Evolutionary conservation across 805 yeast species (phyloP).

Genomic region (Suhomyces tanzawaensis): DNA sequence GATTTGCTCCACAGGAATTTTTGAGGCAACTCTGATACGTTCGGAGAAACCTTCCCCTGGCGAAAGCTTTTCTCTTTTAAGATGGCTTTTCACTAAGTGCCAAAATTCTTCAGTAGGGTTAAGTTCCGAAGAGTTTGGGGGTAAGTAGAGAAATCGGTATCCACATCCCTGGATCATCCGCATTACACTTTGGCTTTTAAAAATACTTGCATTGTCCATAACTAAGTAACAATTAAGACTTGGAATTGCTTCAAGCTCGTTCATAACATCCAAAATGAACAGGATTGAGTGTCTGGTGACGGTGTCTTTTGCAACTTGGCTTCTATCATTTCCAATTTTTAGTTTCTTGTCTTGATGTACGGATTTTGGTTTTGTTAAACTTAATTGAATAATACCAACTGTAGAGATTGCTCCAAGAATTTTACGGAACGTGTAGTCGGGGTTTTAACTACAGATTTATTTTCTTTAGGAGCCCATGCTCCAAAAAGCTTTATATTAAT

Average conservation of each 20-base stretch:
- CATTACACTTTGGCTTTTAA: slow-evolving; percentile 10
- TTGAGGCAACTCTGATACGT: no score
- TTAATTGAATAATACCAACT: slow-evolving; percentile 7
- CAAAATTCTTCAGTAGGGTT: slow-evolving; percentile 17
- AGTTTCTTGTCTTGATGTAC: no score
- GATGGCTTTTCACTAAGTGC: slow-evolving; percentile 5
- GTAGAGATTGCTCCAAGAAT: slow-evolving; percentile 10
- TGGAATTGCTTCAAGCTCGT: slow-evolving; percentile 6
- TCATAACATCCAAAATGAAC: slow-evolving; percentile 10
- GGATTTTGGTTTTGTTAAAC: no score
- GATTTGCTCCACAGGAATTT: no score
- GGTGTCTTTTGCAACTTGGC: slow-evolving; percentile 6
- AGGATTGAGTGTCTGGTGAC: slow-evolving; percentile 11
- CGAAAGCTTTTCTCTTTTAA: not conserved
- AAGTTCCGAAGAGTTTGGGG: slow-evolving; percentile 12
- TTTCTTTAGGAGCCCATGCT: slow-evolving; percentile 11
- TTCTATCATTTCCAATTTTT: not conserved
- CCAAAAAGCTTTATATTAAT: slow-evolving; percentile 7
- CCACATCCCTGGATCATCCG: slow-evolving; percentile 12
- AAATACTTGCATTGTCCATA: slow-evolving; percentile 15
- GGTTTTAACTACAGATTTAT: slow-evolving; percentile 11
- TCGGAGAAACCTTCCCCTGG: no score
- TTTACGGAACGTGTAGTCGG: slow-evolving; percentile 8
- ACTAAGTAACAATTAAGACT: no score
- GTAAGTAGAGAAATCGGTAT: slow-evolving; percentile 12